Percentiles rank a stretch among this genome's conserved stretches.
phyloP scores from a whole-genome alignment of 1,139 yeast species.

The Kodamaea alishanica region DNA sequence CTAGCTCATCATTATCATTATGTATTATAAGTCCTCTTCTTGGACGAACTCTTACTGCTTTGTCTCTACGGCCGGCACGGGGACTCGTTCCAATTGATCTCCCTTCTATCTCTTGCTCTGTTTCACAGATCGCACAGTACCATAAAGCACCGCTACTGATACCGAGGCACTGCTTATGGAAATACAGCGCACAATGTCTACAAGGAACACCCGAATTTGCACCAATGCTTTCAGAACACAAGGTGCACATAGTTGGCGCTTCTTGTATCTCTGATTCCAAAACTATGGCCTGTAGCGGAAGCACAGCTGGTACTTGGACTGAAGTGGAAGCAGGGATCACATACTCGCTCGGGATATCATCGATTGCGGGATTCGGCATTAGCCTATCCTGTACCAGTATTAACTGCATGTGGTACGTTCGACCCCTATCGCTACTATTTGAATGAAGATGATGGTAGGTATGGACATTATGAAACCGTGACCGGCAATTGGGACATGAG shows the following conservation, averaged over 20 bases:
- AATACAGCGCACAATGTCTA: slow-evolving; percentile 30
- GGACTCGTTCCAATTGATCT: neutral
- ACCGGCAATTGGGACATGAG: slow-evolving; percentile 53
- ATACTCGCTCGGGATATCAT: slow-evolving; percentile 39
- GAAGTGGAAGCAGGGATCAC: slow-evolving; percentile 21
- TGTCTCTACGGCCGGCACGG: neutral
- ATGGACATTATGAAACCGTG: slow-evolving; percentile 20
- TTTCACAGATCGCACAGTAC: slow-evolving; percentile 47
- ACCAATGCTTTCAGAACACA: too few species aligned
- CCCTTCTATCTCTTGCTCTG: slow-evolving; percentile 25
- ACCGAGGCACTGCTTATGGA: slow-evolving; percentile 38
- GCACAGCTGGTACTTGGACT: too few species aligned
- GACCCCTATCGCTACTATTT: too few species aligned
- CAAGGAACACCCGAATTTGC: slow-evolving; percentile 20
- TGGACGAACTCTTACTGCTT: neutral
- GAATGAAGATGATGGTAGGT: too few species aligned
- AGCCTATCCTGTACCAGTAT: slow-evolving; percentile 8
- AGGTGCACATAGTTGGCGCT: neutral
- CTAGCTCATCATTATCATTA: slow-evolving; percentile 34
- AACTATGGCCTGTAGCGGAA: too few species aligned
- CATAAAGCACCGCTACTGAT: slow-evolving; percentile 19
- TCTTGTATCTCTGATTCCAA: neutral
- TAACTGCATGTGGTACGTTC: too few species aligned
- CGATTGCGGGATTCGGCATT: slow-evolving; percentile 34
- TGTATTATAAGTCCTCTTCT: slow-evolving; percentile 24